Evolutionary conservation across 345 rosid genomes (phyloP), one percentile per base, ranked within the genome.

Genomic region (Hypericum perforatum): DNA sequence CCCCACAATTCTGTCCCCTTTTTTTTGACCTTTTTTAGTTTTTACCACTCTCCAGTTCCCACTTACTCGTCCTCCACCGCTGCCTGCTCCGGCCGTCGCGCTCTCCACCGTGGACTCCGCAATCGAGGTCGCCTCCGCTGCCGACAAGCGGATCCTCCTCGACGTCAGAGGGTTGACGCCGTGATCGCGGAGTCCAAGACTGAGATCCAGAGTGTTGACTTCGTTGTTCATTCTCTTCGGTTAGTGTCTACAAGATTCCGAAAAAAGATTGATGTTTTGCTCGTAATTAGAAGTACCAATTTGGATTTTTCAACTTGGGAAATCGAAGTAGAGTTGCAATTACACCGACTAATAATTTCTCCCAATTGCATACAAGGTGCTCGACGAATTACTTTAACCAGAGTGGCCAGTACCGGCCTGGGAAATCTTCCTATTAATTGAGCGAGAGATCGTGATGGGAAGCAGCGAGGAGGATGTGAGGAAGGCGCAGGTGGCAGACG

Each of bases 131-230:
- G 29, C 9, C 45, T 0, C 11, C 39, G 32, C 16, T 57, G 56
- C 16, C 48, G 66, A 66, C 29, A 73, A 70, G 70, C 63, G 53
- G 53, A 91, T 86, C 44, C 80, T 92, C 56, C 94, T 94, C 7
- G 80, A 84, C 52, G 95, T 89, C 71, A 82, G 62, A 55, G 89
- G 70, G 63, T 71, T 94, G 70, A 89, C 76, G 97, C 94, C 0
- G 91, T 78, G 49, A 77, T 94, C 68, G 61, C 81, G 1, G 91
- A 94, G 54, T 74, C 97, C 43, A 78, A 76, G 47, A 85, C 86
- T 71, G 84, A 89, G 76, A 84, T 94, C 53, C 83, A 80, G 63
- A 94, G 97, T 15, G 87, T 94, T 6, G 71, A 84, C 58, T 77
- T 94, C 11, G 64, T 84, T 43, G 59, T 94, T 43, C 66, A 72